Conservation (phyloP, 768 basidiomycete genomes). For the Tulasnella sp. region DNA sequence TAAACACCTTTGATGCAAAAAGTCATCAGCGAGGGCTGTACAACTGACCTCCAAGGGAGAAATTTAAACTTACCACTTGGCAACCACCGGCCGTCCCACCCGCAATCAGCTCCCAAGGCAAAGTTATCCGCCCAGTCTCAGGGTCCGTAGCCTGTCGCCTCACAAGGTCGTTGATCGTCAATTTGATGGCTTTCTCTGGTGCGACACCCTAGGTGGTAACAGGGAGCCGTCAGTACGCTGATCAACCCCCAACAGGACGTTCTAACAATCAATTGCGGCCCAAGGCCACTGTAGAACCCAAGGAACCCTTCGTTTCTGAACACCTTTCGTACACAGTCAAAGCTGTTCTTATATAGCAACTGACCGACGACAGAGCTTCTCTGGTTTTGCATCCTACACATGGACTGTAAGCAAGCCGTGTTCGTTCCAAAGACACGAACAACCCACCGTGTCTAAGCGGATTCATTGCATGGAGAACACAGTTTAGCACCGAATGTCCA, state of each 20-base stretch:
- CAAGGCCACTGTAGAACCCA: conserved; percentile 95
- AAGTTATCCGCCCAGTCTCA: conserved; percentile 85
- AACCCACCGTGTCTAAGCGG: conserved; percentile 1
- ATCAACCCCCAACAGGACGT: background rate
- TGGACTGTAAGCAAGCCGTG: background rate
- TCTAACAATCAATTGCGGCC: conserved; percentile 81
- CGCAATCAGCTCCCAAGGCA: conserved; percentile 84
- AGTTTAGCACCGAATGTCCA: background rate
- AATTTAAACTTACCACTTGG: conserved; percentile 68
- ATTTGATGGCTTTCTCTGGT: conserved; percentile 94
- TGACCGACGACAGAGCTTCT: conserved; percentile 94
- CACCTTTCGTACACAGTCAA: conserved; percentile 89
- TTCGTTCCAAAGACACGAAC: background rate
- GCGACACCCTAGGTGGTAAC: conserved; percentile 60
- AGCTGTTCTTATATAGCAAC: conserved; percentile 88
- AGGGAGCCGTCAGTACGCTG: background rate
- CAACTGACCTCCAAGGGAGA: background rate
- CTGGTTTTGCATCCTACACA: conserved; percentile 86
- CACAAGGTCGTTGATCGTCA: conserved; percentile 90
- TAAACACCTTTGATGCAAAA: conserved; percentile 57
- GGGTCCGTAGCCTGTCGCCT: conserved; percentile 78
- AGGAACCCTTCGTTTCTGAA: conserved; percentile 84
- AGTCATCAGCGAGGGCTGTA: background rate
- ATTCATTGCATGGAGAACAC: background rate
- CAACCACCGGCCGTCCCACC: conserved; percentile 92